A percentile compares a stretch with the other conserved stretches of the same genome.
phyloP scores from a whole-genome alignment of 2,329 filamentous ascomycete species.

The Cordyceps fumosorosea region DNA sequence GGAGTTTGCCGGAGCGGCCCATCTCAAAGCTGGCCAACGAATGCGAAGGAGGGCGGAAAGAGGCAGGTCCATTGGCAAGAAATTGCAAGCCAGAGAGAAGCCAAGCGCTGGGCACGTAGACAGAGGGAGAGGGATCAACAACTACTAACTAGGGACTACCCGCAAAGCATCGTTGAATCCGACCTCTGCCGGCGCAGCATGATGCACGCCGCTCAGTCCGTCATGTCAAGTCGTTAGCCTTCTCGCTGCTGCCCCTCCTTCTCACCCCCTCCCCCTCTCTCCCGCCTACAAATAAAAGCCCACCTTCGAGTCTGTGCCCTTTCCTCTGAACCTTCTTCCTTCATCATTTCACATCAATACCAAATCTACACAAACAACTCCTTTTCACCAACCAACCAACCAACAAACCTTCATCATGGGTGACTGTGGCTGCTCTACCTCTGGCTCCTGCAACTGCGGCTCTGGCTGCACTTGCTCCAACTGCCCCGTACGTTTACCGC shows the following conservation, averaged over 20 bases:
- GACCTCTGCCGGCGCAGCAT: neutral
- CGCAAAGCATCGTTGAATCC: neutral
- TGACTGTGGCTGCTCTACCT: slow-evolving; percentile 35
- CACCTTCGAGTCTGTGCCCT: neutral
- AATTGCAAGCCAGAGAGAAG: no score
- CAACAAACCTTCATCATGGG: slow-evolving; percentile 28
- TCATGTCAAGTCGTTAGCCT: neutral
- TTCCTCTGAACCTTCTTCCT: neutral
- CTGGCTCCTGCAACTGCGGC: slow-evolving; percentile 37
- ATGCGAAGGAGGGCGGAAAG: no score
- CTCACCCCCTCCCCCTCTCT: neutral
- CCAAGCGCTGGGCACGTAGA: neutral
- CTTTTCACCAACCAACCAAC: neutral
- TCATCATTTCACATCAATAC: neutral
- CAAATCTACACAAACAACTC: slow-evolving; percentile 11
- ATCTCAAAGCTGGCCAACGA: no score
- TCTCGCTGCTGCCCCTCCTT: neutral
- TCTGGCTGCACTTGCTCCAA: slow-evolving; percentile 34
- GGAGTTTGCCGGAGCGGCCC: neutral
- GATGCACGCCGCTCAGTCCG: neutral
- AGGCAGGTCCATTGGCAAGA: no score
- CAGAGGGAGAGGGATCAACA: neutral
- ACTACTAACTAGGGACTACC: neutral
- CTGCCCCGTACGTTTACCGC: slow-evolving; percentile 34
- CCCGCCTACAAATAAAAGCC: neutral